These are phyloP conservation scores for Scalesia atractyloides DNA, from an alignment of 129 eudicot genomes.

Conservation along the genomic window DNA sequence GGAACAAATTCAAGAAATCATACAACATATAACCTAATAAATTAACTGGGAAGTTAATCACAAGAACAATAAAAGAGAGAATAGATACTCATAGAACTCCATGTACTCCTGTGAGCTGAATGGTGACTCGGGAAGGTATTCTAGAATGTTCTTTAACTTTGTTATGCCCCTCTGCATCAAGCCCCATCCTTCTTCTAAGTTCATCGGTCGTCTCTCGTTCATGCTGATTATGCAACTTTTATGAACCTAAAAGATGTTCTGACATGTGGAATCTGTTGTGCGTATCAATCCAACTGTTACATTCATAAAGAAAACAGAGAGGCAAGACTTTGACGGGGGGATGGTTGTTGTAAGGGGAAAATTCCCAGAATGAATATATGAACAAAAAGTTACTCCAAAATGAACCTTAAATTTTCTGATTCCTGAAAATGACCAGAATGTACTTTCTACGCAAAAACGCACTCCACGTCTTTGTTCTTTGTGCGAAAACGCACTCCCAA, in stretches of 20 bases:
- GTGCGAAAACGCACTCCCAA: too few species aligned
- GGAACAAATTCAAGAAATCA: conserved; percentile 31
- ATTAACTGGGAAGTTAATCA: too few species aligned
- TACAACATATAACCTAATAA: background rate
- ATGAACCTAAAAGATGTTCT: too few species aligned
- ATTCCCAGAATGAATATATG: background rate
- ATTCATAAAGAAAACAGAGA: too few species aligned
- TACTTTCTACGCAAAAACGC: too few species aligned
- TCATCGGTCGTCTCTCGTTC: conserved; percentile 81
- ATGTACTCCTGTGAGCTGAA: conserved; percentile 93
- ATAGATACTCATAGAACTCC: conserved; percentile 83
- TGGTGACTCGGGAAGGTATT: conserved; percentile 87
- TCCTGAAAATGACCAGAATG: too few species aligned
- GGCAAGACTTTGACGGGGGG: too few species aligned
- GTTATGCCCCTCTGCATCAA: conserved; percentile 81
- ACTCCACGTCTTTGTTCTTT: too few species aligned
- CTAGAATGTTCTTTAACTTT: conserved; percentile 82
- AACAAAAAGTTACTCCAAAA: too few species aligned
- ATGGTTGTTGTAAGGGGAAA: background rate
- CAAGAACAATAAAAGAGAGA: background rate
- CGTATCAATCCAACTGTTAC: too few species aligned
- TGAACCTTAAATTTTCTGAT: background rate
- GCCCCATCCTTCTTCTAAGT: conserved; percentile 87
- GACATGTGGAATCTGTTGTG: too few species aligned
- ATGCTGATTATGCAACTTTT: conserved; percentile 48